phyloP scores from a whole-genome alignment of 352 stramenopile genomes.

The Pythium rhizo-oryzae region DNA sequence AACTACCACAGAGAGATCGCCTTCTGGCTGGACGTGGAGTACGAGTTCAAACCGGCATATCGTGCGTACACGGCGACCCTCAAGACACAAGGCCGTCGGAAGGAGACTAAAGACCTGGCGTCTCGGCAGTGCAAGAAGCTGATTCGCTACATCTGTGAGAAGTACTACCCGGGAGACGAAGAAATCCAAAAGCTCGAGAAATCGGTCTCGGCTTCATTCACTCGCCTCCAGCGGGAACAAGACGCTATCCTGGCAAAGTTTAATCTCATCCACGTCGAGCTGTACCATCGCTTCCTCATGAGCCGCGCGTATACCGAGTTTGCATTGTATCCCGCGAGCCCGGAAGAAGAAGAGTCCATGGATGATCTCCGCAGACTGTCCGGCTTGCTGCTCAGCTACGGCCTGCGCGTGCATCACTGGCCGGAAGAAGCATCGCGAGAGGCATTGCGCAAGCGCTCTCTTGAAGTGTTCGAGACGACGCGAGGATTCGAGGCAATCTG shows the following conservation, averaged over 20 bases:
- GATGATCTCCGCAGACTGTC: slow-evolving; percentile 78
- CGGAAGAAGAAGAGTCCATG: slow-evolving; percentile 58
- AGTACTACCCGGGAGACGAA: slow-evolving; percentile 79
- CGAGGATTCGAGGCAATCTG: slow-evolving; percentile 78
- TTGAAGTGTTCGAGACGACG: slow-evolving; percentile 66
- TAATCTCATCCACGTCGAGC: slow-evolving; percentile 81
- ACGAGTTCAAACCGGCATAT: slow-evolving; percentile 87
- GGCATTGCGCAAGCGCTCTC: slow-evolving; percentile 50
- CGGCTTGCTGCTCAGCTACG: slow-evolving; percentile 73
- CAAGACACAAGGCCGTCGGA: slow-evolving; percentile 45
- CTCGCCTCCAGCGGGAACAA: slow-evolving; percentile 75
- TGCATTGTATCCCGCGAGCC: slow-evolving; percentile 68
- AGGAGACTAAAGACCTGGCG: slow-evolving; percentile 63
- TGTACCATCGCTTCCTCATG: slow-evolving; percentile 86
- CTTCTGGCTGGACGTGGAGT: slow-evolving; percentile 86
- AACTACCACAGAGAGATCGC: slow-evolving; percentile 88
- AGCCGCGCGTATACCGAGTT: slow-evolving; percentile 87
- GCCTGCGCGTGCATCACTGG: slow-evolving; percentile 83
- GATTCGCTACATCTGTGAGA: slow-evolving; percentile 84
- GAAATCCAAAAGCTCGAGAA: slow-evolving; percentile 76
- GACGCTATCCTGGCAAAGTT: slow-evolving; percentile 85
- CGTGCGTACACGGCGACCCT: slow-evolving; percentile 66
- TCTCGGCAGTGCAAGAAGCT: slow-evolving; percentile 67
- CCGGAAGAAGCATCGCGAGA: slow-evolving; percentile 54
- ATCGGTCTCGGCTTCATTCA: slow-evolving; percentile 67